Conservation (phyloP, 208 protist genomes). For the Leishmania gerbilli region DNA sequence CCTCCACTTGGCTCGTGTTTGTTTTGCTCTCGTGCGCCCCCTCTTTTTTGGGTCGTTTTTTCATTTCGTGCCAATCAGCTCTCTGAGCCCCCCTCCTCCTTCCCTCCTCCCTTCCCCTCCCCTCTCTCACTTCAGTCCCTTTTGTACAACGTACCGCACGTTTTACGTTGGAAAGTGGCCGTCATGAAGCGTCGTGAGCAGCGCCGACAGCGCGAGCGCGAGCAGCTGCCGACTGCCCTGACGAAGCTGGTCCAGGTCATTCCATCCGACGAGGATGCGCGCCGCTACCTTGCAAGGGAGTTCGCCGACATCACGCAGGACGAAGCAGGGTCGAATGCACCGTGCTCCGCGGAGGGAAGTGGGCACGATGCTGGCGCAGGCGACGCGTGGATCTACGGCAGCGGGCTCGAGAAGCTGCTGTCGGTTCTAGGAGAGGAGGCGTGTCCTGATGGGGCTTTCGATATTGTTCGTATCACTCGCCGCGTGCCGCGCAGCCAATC, state of each 20-base stretch:
- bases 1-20: not conserved
- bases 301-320: constrained; percentile 14
- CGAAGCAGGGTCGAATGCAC: not conserved
- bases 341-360: not conserved
- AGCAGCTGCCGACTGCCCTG: constrained; percentile 56
- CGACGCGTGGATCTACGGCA: constrained; percentile 51
- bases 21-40: not conserved
- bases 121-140: not conserved
- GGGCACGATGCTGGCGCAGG: constrained; percentile 5
- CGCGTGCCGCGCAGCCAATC: constrained; percentile 83
- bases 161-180: not conserved
- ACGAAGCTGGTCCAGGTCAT: constrained; percentile 50
- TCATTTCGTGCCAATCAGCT: not conserved
- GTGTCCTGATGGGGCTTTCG: constrained; percentile 46
- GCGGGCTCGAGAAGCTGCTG: constrained; percentile 57
- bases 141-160: not conserved
- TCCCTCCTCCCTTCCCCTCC: not conserved
- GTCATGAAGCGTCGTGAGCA: constrained; percentile 67
- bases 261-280: constrained; percentile 44
- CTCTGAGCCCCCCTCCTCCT: too few relatives aligned
- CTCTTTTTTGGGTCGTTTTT: not conserved
- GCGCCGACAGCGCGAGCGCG: constrained; percentile 71
- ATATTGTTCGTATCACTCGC: constrained; percentile 67
- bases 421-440: constrained; percentile 49
- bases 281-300: constrained; percentile 40